Evolutionary conservation across 495 filamentous ascomycete genomes (phyloP).

Genomic region (Aspergillus sparsus): DNA sequence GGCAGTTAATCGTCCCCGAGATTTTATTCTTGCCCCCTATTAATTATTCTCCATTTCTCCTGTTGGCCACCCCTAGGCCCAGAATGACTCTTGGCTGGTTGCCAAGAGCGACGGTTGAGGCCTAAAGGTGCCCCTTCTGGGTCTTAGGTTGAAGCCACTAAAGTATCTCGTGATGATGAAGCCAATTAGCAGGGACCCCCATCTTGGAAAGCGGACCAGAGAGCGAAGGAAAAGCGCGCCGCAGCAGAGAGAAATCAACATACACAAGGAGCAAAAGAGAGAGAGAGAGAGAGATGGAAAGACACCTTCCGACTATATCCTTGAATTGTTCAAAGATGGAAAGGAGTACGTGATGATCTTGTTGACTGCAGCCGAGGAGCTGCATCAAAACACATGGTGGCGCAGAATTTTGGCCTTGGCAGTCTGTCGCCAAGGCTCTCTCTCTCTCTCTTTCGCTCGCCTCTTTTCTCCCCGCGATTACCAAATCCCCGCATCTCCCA

Average conservation of each 20-base stretch:
- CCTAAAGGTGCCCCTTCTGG: not conserved
- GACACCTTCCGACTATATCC: no score
- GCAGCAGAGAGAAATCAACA: not conserved
- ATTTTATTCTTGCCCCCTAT: no score
- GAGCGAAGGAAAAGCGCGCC: not conserved
- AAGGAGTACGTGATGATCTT: no score
- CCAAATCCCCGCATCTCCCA: not conserved
- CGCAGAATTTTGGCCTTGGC: not conserved
- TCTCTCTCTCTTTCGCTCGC: not conserved
- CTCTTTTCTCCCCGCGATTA: not conserved
- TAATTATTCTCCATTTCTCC: not conserved
- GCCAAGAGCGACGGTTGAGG: not conserved
- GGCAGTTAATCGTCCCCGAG: no score
- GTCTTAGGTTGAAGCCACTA: not conserved
- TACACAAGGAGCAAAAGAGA: no score
- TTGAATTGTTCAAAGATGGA: no score
- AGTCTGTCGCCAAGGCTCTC: not conserved
- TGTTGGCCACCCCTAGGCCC: not conserved
- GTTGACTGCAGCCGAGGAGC: not conserved
- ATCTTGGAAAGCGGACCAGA: not conserved
- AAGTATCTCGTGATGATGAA: not conserved
- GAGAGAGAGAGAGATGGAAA: no score
- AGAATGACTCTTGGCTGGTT: not conserved
- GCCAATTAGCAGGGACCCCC: not conserved
- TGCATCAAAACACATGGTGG: not conserved